Base-by-base conservation (phyloP, 352 stramenopile genomes). In the Phytophthora foliorum region DNA sequence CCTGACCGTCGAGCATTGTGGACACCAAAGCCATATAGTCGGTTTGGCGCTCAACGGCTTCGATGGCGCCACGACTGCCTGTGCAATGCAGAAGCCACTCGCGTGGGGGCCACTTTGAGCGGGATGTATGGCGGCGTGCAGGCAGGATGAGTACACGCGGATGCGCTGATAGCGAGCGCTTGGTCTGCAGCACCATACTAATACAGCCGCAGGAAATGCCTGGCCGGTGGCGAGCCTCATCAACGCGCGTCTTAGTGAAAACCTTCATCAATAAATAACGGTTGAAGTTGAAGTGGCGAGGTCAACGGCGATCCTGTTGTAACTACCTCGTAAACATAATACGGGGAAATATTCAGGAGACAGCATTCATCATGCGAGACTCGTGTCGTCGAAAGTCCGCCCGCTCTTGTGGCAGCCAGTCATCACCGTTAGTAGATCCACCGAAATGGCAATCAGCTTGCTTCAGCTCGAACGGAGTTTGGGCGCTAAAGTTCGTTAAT, bases 1-100 rank as follows among this genome's bases (percentile, higher is more conserved):
- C 60, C 50, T 72, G 60, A 69, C 60, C 45, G 27, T 34, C 31
- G 57, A 63, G 45, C 25, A 67, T 71, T 74, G 58, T 64, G 58
- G 65, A 71, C 64, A 67, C 64, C n/a, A 36, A 11, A 9, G 13
- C 56, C 54, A 78, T 68, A 69, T 63, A 78, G 70, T 72, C 70
- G 66, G 70, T 75, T 72, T 72, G 38, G 38, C 45, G 41, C 46
- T 32, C 49, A 21, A 56, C 41, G 31, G 52, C 31, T 38, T 17
- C 19, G 50, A 67, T 66, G 60, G 38, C 51, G 67, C 57, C 19
- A 59, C 60, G 42, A 49, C 22, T 32, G 27, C 50, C 38, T 63
- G 29, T 53, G 11, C 57, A 61, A 44, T 42, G 4, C 49, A 65
- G 32, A 38, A 72, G 22, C 55, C 42, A 68, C 38, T 58, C 31